These are phyloP conservation scores for Botrytis tulipae DNA, from an alignment of 2,329 filamentous ascomycete genomes.

Conservation along the genomic window DNA sequence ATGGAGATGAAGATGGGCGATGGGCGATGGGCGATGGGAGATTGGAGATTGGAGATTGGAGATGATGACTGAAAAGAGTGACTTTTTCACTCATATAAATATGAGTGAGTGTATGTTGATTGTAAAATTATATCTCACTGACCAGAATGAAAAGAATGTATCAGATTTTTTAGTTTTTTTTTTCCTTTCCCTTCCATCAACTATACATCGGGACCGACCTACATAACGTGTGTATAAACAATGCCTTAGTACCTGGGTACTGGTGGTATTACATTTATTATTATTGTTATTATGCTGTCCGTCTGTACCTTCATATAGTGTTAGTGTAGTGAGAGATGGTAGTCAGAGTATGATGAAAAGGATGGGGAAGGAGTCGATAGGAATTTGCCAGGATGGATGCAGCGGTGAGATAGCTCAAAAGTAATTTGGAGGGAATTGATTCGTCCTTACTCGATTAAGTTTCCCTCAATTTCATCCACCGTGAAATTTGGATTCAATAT, in stretches of 20 bases:
- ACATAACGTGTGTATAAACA: not conserved
- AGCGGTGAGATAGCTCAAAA: not conserved
- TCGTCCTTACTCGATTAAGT: not conserved
- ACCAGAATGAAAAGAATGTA: not conserved
- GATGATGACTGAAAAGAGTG: slow-evolving; percentile 6
- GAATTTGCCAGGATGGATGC: not conserved
- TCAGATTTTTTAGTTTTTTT: not conserved
- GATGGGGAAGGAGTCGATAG: slow-evolving; percentile 1
- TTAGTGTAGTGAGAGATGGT: not conserved
- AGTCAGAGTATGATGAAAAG: not conserved
- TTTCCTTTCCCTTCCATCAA: not conserved
- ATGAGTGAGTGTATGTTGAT: not conserved
- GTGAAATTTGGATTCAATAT: not conserved
- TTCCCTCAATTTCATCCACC: not conserved
- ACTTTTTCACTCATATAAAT: slow-evolving; percentile 4
- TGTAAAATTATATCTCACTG: not conserved
- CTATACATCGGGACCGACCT: not conserved
- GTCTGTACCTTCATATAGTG: not conserved
- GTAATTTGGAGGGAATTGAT: not conserved
- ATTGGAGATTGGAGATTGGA: not conserved
- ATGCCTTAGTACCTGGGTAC: not conserved
- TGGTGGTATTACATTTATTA: not conserved
- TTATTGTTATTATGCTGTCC: not conserved
- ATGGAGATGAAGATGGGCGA: not conserved
- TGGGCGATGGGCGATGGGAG: not conserved